Conservation (phyloP, 495 filamentous ascomycete genomes). For the Lichenothelia convexa region DNA sequence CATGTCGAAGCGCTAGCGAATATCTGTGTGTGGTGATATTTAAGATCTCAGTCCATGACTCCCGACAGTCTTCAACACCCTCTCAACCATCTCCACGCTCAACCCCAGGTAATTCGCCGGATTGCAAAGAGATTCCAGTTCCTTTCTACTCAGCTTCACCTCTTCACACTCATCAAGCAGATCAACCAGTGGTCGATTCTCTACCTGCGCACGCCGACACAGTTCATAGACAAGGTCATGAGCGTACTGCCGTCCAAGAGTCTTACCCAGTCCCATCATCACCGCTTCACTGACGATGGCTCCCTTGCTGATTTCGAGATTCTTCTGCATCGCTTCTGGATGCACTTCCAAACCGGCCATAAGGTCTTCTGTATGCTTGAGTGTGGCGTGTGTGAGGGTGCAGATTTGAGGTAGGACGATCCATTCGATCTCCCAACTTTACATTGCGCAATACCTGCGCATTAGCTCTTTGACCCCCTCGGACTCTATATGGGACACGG, state of each 20-base stretch:
- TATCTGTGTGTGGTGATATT: too few species aligned
- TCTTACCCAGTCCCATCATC: constrained; percentile 15
- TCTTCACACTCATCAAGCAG: constrained; percentile 7
- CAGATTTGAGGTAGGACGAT: constrained; percentile 12
- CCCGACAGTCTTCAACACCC: too few species aligned
- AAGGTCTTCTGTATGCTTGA: constrained; percentile 8
- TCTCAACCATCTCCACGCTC: constrained; percentile 12
- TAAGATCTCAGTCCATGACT: too few species aligned
- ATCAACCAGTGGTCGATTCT: constrained; percentile 6
- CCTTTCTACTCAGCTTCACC: constrained; percentile 7
- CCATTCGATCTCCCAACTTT: constrained; percentile 13
- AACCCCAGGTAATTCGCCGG: constrained; percentile 10
- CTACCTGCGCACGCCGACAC: constrained; percentile 7
- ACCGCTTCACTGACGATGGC: constrained; percentile 12
- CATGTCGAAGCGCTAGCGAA: too few species aligned
- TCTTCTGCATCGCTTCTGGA: constrained; percentile 9
- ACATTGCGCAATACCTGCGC: background rate
- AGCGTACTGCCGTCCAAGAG: constrained; percentile 8
- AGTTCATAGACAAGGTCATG: constrained; percentile 13
- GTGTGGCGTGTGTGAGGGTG: constrained; percentile 7
- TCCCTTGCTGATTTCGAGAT: constrained; percentile 8
- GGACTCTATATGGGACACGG: too few species aligned
- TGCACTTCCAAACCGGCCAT: constrained; percentile 12
- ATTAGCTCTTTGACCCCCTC: background rate
- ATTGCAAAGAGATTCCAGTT: constrained; percentile 10